Evolutionary conservation across 257 asterid species (phyloP).

Genomic region (Ilex aquifolium): DNA sequence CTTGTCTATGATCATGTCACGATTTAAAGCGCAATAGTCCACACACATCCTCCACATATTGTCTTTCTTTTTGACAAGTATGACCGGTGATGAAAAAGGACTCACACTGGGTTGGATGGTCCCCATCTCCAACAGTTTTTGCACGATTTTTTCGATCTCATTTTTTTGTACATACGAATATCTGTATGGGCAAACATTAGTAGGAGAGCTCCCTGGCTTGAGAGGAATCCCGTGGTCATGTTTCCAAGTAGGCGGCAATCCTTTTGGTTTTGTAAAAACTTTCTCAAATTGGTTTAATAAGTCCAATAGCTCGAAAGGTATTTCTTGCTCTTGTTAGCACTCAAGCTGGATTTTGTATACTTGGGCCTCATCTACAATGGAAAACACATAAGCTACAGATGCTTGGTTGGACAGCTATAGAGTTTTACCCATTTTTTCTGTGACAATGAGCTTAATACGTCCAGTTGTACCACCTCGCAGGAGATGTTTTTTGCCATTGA

Average conservation of each 20-base stretch:
- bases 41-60: not conserved
- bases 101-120: not conserved
- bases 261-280: not conserved
- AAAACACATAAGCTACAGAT: not conserved
- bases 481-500: not conserved
- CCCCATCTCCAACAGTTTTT: not conserved
- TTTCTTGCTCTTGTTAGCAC: no score
- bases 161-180: not conserved
- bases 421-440: not conserved
- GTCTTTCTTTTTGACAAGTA: not conserved
- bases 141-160: not conserved
- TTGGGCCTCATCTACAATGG: not conserved
- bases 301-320: not conserved
- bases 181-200: not conserved
- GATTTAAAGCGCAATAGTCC: not conserved
- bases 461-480: not conserved
- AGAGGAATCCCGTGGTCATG: not conserved
- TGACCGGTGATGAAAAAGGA: not conserved
- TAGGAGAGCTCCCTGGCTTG: not conserved
- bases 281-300: not conserved
- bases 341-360: no score
- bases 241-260: not conserved
- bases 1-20: not conserved
- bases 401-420: not conserved
- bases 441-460: not conserved